A percentile compares a stretch with the other conserved stretches of the same genome.
phyloP scores from a whole-genome alignment of 306 rosid species.

The Quercus bicolor region DNA sequence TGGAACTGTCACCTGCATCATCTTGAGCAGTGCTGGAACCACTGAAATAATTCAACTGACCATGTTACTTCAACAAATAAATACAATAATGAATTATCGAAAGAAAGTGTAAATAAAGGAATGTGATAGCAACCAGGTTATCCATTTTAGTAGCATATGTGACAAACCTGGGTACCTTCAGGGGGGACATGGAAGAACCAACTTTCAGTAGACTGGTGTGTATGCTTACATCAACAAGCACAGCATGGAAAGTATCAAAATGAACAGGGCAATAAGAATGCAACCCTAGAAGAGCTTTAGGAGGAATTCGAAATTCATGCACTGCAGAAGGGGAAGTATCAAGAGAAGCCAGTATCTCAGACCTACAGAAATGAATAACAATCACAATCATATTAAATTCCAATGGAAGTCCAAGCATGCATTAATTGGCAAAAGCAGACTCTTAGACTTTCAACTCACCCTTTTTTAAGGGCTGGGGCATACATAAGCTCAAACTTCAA shows the following conservation, averaged over 20 bases:
- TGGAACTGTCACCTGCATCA: constrained; percentile 28
- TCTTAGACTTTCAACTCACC: constrained; percentile 45
- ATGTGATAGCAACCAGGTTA: background rate
- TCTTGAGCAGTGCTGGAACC: constrained; percentile 29
- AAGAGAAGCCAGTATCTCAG: constrained; percentile 44
- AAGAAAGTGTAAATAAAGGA: background rate
- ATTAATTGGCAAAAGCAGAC: background rate
- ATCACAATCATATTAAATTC: constrained; percentile 35
- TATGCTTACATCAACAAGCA: constrained; percentile 53
- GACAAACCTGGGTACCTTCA: constrained; percentile 68
- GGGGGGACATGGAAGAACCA: constrained; percentile 34
- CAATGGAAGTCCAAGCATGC: constrained; percentile 2
- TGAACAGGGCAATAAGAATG: constrained; percentile 65
- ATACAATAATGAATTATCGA: background rate
- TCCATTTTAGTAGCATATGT: constrained; percentile 20
- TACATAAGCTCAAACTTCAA: constrained; percentile 91
- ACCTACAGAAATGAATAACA: constrained; percentile 30
- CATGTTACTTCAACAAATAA: constrained; percentile 13
- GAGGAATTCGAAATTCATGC: constrained; percentile 61
- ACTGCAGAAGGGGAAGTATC: constrained; percentile 49
- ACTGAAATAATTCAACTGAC: constrained; percentile 40
- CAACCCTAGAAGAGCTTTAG: constrained; percentile 55
- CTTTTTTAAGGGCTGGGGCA: constrained; percentile 56
- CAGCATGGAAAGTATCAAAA: constrained; percentile 61
- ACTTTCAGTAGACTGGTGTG: constrained; percentile 50